These are phyloP conservation scores for Blastocystis sp. DNA, from an alignment of 352 stramenopile genomes.

Conservation along the genomic window DNA sequence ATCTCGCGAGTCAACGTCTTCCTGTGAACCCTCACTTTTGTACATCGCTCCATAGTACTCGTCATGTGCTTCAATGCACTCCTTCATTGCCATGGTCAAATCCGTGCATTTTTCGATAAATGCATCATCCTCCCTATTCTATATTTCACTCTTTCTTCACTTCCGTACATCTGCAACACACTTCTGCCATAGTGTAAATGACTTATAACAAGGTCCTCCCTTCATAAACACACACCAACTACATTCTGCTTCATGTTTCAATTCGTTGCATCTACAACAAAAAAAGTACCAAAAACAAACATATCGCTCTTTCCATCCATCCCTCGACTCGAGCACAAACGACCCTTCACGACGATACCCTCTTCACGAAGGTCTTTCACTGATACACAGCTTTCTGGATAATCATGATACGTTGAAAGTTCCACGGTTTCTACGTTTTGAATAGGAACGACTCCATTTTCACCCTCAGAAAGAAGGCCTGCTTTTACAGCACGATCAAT, in stretches of 20 bases:
- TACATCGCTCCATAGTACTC: constrained; percentile 78
- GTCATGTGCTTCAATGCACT: constrained; percentile 77
- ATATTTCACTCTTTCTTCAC: neutral
- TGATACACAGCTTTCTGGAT: neutral
- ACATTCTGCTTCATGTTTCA: constrained; percentile 72
- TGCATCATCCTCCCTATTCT: constrained; percentile 65
- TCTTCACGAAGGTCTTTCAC: constrained; percentile 43
- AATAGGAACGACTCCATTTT: neutral
- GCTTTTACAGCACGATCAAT: constrained; percentile 48
- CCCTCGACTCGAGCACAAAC: constrained; percentile 42
- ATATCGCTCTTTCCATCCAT: constrained; percentile 55
- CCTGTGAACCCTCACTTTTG: constrained; percentile 62
- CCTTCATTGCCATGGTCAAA: constrained; percentile 73
- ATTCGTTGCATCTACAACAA: constrained; percentile 56
- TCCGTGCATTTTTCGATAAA: constrained; percentile 75
- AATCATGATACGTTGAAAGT: neutral
- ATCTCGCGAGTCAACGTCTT: neutral
- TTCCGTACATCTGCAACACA: constrained; percentile 70
- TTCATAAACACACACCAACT: constrained; percentile 83
- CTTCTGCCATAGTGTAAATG: constrained; percentile 75
- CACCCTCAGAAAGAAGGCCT: constrained; percentile 25
- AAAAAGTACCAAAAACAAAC: neutral
- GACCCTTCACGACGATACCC: constrained; percentile 6
- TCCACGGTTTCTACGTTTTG: neutral
- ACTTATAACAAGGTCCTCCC: constrained; percentile 72